phyloP scores from a whole-genome alignment of 306 rosid species.

The Citrullus mucosospermus region DNA sequence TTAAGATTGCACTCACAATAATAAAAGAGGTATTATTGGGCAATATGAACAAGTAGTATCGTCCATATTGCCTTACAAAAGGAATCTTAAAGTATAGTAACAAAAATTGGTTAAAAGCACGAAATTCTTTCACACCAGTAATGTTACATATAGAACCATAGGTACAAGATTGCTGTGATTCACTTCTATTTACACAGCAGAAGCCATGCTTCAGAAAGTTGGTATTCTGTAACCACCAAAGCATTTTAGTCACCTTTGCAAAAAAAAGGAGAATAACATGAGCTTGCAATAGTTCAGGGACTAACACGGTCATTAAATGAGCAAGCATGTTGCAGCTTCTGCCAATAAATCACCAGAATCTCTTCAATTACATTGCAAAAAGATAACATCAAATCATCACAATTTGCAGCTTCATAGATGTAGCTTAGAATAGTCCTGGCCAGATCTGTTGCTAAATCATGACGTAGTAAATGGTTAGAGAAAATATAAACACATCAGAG shows the following conservation, averaged over 20 bases:
- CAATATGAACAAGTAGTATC: conserved; percentile 23
- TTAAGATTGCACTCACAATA: conserved; percentile 29
- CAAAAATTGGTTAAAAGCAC: conserved; percentile 18
- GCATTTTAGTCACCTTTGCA: conserved; percentile 49
- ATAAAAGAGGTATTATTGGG: conserved; percentile 27
- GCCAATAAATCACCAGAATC: conserved; percentile 23
- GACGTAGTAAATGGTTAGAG: conserved; percentile 20
- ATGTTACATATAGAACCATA: conserved; percentile 39
- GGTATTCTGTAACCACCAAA: conserved; percentile 35
- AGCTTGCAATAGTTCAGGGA: conserved; percentile 36
- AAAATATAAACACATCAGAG: neutral
- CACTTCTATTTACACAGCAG: conserved; percentile 67
- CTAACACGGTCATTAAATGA: conserved; percentile 29
- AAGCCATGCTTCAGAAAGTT: conserved; percentile 46
- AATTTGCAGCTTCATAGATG: conserved; percentile 29
- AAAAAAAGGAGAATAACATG: conserved; percentile 17
- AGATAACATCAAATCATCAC: conserved; percentile 25
- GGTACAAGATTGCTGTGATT: conserved; percentile 45
- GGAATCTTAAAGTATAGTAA: conserved; percentile 21
- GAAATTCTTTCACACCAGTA: conserved; percentile 35
- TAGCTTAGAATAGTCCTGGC: conserved; percentile 18
- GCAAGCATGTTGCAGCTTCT: conserved; percentile 27
- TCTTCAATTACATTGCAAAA: conserved; percentile 17
- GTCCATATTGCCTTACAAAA: conserved; percentile 28
- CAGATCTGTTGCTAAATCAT: conserved; percentile 30